phyloP scores from a whole-genome alignment of 1,139 yeast genomes.

The Debaryomyces psychrophilus region DNA sequence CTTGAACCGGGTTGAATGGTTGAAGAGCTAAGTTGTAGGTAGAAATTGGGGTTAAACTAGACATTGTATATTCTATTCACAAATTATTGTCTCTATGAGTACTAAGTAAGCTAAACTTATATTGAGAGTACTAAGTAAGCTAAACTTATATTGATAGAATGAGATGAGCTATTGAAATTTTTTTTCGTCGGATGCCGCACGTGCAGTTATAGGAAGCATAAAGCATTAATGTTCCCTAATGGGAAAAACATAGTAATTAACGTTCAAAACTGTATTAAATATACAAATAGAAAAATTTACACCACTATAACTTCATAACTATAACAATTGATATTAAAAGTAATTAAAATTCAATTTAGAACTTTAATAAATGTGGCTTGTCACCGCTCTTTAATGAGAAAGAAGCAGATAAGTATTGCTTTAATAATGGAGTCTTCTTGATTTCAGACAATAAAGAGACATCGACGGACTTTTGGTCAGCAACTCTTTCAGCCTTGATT shows the following conservation, averaged over 20 bases:
- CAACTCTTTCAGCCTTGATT: conserved; percentile 92
- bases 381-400: conserved; percentile 99
- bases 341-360: conserved; percentile 50
- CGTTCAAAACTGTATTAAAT: conserved; percentile 37
- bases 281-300: conserved; percentile 34
- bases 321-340: conserved; percentile 16
- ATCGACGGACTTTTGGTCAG: conserved; percentile 97
- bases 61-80: conserved; percentile 41
- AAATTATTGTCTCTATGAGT: no score
- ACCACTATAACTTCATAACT: conserved; percentile 20
- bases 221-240: not conserved
- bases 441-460: conserved; percentile 91
- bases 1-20: conserved; percentile 87
- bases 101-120: conserved; percentile 6
- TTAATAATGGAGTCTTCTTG: conserved; percentile 97
- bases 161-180: conserved; percentile 18
- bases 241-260: conserved; percentile 6
- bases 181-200: conserved; percentile 12
- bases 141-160: conserved; percentile 8
- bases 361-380: conserved; percentile 98
- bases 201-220: no score
- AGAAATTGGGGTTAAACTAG: conserved; percentile 76
- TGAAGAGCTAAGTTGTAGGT: conserved; percentile 80
- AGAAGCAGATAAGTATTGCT: conserved; percentile 95
- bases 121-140: conserved; percentile 8